These are phyloP conservation scores for Pogostemon cablin DNA, from an alignment of 257 asterid species.

Conservation along the genomic window DNA sequence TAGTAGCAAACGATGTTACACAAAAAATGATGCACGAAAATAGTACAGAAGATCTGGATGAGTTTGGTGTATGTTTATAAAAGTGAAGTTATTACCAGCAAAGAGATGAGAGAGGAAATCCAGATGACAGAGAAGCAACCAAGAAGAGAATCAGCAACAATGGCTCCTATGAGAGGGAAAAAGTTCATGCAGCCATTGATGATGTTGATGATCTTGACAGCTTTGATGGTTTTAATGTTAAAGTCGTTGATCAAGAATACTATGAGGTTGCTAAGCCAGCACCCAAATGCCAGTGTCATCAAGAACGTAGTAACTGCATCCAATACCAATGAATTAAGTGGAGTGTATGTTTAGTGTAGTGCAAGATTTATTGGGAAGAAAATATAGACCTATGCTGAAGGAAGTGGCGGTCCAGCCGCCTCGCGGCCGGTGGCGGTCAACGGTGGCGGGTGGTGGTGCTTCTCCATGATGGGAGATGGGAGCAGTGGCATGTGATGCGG, in stretches of 20 bases:
- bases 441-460: slow-evolving; percentile 9
- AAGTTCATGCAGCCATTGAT: slow-evolving; percentile 39
- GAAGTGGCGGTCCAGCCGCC: slow-evolving; percentile 54
- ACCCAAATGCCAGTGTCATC: slow-evolving; percentile 41
- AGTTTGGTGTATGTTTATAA: neutral
- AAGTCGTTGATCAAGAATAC: slow-evolving; percentile 49
- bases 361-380: no score
- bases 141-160: slow-evolving; percentile 55
- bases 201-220: slow-evolving; percentile 43
- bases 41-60: neutral
- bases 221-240: slow-evolving; percentile 42
- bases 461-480: slow-evolving; percentile 1
- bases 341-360: no score
- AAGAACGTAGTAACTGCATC: slow-evolving; percentile 45
- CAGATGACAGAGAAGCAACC: slow-evolving; percentile 54
- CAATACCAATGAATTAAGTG: neutral
- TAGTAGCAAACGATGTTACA: no score
- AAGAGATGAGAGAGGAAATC: slow-evolving; percentile 49
- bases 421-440: neutral
- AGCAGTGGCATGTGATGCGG: no score
- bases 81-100: slow-evolving; percentile 37
- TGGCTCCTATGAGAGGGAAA: slow-evolving; percentile 50
- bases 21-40: neutral
- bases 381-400: slow-evolving; percentile 41
- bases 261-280: slow-evolving; percentile 48